Evolutionary conservation across 441 rosid species (phyloP).

Genomic region (Bruguiera hainesii): DNA sequence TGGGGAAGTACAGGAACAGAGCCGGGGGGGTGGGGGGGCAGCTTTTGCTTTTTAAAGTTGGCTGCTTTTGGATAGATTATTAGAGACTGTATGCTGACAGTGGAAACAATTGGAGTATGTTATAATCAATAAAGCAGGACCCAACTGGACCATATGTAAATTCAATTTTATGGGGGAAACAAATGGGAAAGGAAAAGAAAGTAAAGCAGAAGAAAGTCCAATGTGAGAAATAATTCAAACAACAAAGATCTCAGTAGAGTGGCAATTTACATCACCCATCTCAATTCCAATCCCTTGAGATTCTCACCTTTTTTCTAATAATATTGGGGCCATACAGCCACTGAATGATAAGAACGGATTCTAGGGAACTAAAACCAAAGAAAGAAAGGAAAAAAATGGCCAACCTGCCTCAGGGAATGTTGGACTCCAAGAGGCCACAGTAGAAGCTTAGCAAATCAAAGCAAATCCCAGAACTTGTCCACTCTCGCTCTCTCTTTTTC

Average conservation of each 20-base stretch:
- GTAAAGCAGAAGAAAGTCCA: background rate
- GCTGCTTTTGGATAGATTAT: conserved; percentile 41
- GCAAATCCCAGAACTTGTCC: conserved; percentile 22
- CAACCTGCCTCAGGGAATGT: conserved; percentile 36
- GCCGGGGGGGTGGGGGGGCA: conserved; percentile 16
- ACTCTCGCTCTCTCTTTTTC: conserved; percentile 12
- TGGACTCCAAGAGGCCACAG: conserved; percentile 40
- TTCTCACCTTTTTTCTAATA: conserved; percentile 30
- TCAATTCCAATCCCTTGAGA: conserved; percentile 43
- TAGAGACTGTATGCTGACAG: conserved; percentile 45
- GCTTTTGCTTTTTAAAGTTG: conserved; percentile 59
- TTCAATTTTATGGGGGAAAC: background rate
- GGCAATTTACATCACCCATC: conserved; percentile 32
- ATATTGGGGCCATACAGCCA: conserved; percentile 9
- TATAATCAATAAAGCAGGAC: conserved; percentile 31
- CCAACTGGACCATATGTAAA: conserved; percentile 13
- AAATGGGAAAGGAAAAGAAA: background rate
- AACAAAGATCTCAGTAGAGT: conserved; percentile 34
- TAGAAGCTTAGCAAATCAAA: conserved; percentile 25
- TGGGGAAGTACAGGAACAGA: conserved; percentile 10
- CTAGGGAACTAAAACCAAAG: conserved; percentile 5
- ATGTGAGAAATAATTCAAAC: conserved; percentile 31
- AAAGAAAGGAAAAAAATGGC: conserved; percentile 19
- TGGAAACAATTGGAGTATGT: conserved; percentile 31
- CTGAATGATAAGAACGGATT: conserved; percentile 19